These are phyloP conservation scores for Rhizopogon vinicolor DNA, from an alignment of 768 basidiomycete species.

Conservation along the genomic window DNA sequence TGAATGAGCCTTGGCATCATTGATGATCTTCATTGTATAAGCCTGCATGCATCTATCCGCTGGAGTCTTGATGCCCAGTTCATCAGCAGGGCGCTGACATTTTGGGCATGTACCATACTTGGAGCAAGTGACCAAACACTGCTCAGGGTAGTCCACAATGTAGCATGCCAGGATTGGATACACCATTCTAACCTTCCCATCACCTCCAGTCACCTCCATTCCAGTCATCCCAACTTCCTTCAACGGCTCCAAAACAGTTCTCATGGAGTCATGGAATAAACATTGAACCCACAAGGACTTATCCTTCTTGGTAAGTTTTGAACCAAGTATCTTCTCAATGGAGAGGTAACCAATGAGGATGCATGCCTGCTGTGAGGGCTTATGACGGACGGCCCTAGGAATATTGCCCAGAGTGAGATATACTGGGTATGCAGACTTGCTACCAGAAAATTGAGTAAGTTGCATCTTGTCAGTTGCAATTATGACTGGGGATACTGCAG, in stretches of 20 bases:
- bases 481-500: slow-evolving; percentile 38
- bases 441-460: slow-evolving; percentile 32
- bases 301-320: slow-evolving; percentile 6
- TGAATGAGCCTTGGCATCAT: too few relatives aligned
- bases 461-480: slow-evolving; percentile 43
- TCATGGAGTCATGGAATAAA: neutral
- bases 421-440: slow-evolving; percentile 40
- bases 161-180: slow-evolving; percentile 3
- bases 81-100: neutral
- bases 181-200: neutral
- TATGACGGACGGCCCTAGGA: slow-evolving; percentile 30
- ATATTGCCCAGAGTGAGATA: slow-evolving; percentile 42
- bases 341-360: slow-evolving; percentile 38
- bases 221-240: slow-evolving; percentile 10
- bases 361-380: slow-evolving; percentile 31
- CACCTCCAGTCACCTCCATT: slow-evolving; percentile 3
- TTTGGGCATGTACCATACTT: slow-evolving; percentile 3
- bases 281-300: slow-evolving; percentile 4
- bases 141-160: slow-evolving; percentile 7
- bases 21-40: too few relatives aligned
- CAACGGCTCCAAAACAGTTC: slow-evolving; percentile 8
- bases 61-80: too few relatives aligned
- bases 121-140: neutral
- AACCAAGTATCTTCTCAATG: slow-evolving; percentile 22
- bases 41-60: too few relatives aligned